Base-by-base conservation (phyloP, 1,284 basidiomycete genomes). In the Rhizoctonia solani region DNA sequence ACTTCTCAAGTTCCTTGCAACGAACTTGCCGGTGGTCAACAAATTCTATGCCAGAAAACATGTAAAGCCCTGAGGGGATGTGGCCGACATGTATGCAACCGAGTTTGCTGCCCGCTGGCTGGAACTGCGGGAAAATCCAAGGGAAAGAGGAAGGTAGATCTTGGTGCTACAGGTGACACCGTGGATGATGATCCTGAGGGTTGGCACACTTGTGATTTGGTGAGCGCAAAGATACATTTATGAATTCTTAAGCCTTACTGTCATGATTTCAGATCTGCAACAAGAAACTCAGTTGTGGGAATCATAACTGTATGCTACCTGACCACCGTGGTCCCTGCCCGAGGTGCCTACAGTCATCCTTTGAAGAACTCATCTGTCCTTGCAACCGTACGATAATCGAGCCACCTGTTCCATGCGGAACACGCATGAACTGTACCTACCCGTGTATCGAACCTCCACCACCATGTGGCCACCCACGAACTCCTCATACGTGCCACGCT, bases 51-150 rank as follows among this genome's bases (percentile, higher is more conserved):
- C 74, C 87, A 92, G 63, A 82, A 85, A 29, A 83, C 87, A 1
- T 97, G 94, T 75, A 79, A 79, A 27, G 88, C 87, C 0, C 79
- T 93, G 9, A 84, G 91, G 34, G 81, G 83, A 42, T 95, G 93
- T 74, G 93, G 93, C 0, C 80, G 86, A 37, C 94, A 97, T 74
- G 87, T 89, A 71, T 97, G 94, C 74, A 82, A 83, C 19, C 83
- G 93, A 1, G 69, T 88, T 6, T 97, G 94, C 74, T 97, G 95
- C 74, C 94, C 95, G 0, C 81, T 96, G 0, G 88, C 92, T 0
- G 87, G 85, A 1, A 75, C 88, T 0, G 76, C 79, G 50, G 79
- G 80, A 46, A 87, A 88, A 72, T 84, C 86, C 54, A 90, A 87
- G 78, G 68, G 70, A 4, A 85, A 84, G 70, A 79, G 78, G 2